Evolutionary conservation across 805 yeast species (phyloP).

Genomic region (Saccharomyces kudriavzevii): DNA sequence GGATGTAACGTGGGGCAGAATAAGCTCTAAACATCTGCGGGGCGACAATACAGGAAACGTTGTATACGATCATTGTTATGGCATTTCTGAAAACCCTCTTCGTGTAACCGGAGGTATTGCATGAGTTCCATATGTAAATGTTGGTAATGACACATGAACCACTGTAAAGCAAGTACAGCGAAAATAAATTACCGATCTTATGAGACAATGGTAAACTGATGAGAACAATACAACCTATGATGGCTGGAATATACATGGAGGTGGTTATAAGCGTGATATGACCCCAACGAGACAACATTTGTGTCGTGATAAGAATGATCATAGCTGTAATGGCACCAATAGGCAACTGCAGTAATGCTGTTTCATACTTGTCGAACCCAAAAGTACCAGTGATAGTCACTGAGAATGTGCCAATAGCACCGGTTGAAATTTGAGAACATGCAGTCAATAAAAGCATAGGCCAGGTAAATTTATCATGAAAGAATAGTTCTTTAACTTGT

Average conservation of each 20-base stretch:
- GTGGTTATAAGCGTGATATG: slow-evolving; percentile 32
- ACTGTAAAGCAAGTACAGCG: slow-evolving; percentile 45
- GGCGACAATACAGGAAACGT: slow-evolving; percentile 51
- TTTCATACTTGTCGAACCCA: slow-evolving; percentile 38
- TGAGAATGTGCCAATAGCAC: slow-evolving; percentile 46
- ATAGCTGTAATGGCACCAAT: slow-evolving; percentile 44
- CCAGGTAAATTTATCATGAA: slow-evolving; percentile 43
- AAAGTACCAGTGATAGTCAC: slow-evolving; percentile 44
- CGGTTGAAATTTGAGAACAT: slow-evolving; percentile 41
- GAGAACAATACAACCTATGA: slow-evolving; percentile 43
- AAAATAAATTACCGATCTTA: slow-evolving; percentile 40
- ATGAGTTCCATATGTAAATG: slow-evolving; percentile 53
- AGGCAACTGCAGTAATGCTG: slow-evolving; percentile 50
- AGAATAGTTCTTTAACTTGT: slow-evolving; percentile 41
- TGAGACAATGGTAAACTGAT: slow-evolving; percentile 30
- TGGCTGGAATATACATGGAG: slow-evolving; percentile 39
- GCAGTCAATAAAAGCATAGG: slow-evolving; percentile 41
- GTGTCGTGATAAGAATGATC: slow-evolving; percentile 35
- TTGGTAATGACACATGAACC: slow-evolving; percentile 51
- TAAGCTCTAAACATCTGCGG: slow-evolving; percentile 52
- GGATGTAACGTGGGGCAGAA: slow-evolving; percentile 45
- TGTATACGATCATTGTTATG: slow-evolving; percentile 49
- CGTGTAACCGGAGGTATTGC: slow-evolving; percentile 56
- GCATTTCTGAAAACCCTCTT: slow-evolving; percentile 49
- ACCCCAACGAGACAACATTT: slow-evolving; percentile 31